Evolutionary conservation across 2,329 filamentous ascomycete genomes (phyloP), one percentile per base, ranked within the genome.

Genomic region (Coniochaeta prunicola): DNA sequence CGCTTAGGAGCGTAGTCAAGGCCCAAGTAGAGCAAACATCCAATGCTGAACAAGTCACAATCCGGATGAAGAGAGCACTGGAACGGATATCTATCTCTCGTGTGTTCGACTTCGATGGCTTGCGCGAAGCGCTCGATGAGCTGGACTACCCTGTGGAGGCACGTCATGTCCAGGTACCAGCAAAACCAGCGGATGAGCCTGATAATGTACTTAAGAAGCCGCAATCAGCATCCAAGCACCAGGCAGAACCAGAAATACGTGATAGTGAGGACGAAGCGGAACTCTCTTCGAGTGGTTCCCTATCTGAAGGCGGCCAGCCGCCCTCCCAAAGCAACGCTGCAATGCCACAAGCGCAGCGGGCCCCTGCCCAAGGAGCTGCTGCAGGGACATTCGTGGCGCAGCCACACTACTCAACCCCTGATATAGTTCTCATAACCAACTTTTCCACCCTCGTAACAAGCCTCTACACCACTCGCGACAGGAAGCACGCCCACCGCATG

Each of bases 31-130:
- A 60, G 36, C 59, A 57, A 3, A 63, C 61, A 48, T 62, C 60
- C 30, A 56, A 24, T 40, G 55, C 56, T 17, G 50, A 56, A 3
- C 63, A 63, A 7, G 54, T 64, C 4, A 62, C 62, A 2, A 57
- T 31, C 8, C 66, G 65, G 33, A 65, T 75, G 30, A 72, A 67
- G 57, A 63, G 65, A 2, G 75, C 73, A 59, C 70, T 87, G 3
- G 78, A 80, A 53, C 73, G 73, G 53, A 77, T 85, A 4, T 75
- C 78, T 33, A 73, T 87, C 30, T 80, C 81, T 26, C 74, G 80
- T 26, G 77, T 86, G 1, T 87, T 87, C 63, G 82, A 85, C 60
- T 63, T 84, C 12, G 77, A 84, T 53, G 84, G 84, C 0, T 64
- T 87, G 19, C 79, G 75, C 75, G 82, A 86, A 66, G 82, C 82